Base-by-base conservation (phyloP, 495 filamentous ascomycete genomes). In the Neohortaea acidophila region DNA sequence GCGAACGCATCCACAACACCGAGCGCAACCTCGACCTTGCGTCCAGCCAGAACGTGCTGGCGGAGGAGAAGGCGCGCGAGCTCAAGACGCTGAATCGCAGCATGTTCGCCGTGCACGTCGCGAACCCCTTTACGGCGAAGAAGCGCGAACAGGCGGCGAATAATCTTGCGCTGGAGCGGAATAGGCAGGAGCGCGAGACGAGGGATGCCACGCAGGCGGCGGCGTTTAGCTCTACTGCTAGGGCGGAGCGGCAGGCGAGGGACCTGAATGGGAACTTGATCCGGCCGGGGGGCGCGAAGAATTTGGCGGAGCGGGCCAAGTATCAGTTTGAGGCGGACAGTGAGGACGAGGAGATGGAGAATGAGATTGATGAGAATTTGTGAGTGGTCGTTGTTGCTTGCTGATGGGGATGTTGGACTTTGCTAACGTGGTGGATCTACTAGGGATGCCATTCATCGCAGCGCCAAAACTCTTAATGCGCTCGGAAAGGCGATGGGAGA, bases 311-410 rank as follows among this genome's bases (percentile, higher is more conserved):
- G 52, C 60, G 79, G 25, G 64, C 69, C 6, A 83, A 81, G 57
- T 86, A 78, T 43, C 80, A 84, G 45, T 89, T 84, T 54, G 72
- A 81, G 55, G 77, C 74, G 9, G 78, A 84, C 51, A 73, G 70
- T 24, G 75, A 81, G 40, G 77, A 85, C 36, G 81, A 85, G 23
- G 69, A 70, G 33, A 73, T 81, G 68, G 82, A 92, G 52, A 57
- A 65, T 36, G 60, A 63, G 44, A 61, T 64, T 47, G 59, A 58
- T 11, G 40, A 31, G 15, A 58, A 58, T 33, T 25, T 63, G 35
- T 57, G 56, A 21, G 37, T 34, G 10, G 36, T 55, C 2, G 14
- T 22, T 25, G 3, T 27, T 26, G 4, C 21, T 15, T 18, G 24
- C 14, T 11, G 30, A 21, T 5, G 33, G 18, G 10, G 19, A 10